Evolutionary conservation across 495 filamentous ascomycete species (phyloP), one percentile per base, ranked within the genome.

Genomic region (Durotheca rogersii): DNA sequence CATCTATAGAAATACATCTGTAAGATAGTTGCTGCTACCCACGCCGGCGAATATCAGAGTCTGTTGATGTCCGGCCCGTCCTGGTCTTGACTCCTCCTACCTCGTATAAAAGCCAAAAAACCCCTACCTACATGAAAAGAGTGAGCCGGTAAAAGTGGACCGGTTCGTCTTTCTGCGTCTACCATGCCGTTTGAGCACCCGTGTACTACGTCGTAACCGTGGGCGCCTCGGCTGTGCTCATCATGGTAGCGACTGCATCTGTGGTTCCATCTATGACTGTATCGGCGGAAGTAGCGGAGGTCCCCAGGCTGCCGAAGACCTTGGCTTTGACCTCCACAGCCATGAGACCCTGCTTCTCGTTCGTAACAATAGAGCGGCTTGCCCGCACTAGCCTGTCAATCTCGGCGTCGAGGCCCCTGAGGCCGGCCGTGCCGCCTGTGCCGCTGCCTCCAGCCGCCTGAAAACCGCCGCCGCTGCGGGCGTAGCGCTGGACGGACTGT

Each of bases 331-430:
- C 81, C 53, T 89, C 84, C 12, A 81, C 82, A 1, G 89, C 89
- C 67, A 95, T 73, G 41, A 96, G 68, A 0, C 93, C 92, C 35
- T 86, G 86, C 45, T 83, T 80, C 74, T 98, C 93, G 68, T 96
- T 93, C 16, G 82, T 84, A 2, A 85, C 82, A 61, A 96, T 85
- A 61, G 89, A 88, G 57, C 85, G 84, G 32, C 88, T 82, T 31
- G 90, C 87, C 38, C 80, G 79, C 7, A 89, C 83, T 7, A 95
- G 70, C 74, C 94, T 93, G 9, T 88, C 87, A 42, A 96, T 62
- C 56, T 86, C 81, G 32, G 72, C 72, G 42, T 90, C 87, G 6
- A 54, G 18, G n/a, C 0, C 14, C 45, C 55, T 56, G 61, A 7
- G 40, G 31, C 6, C 42, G 40, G 34, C 33, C 53, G 11, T 16